Base-by-base conservation (phyloP, 805 yeast genomes). In the Metschnikowia koreensis region DNA sequence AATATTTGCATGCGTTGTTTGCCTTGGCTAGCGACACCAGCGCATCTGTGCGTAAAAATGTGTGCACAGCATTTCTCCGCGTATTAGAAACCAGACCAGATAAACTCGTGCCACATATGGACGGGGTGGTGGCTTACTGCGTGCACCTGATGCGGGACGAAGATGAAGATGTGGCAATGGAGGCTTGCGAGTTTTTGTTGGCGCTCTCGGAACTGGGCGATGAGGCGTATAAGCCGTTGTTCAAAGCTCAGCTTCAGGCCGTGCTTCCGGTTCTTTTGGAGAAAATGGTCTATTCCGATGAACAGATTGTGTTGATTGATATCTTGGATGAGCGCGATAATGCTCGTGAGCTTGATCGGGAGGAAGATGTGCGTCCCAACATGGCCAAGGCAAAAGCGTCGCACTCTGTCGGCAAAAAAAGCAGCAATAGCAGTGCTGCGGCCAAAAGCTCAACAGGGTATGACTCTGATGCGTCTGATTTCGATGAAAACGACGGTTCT, bases 151-250 rank as follows among this genome's bases (percentile, higher is more conserved):
- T 93, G 71, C 79, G 79, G 50, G 81, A 79, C 53, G 41, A 59
- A 13, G 84, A 85, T 55, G 92, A 87, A 58, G 84, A 79, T 49
- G 96, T 90, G 33, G 86, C 96, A 0, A 74, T 92, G 50, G 97
- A 92, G 66, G 97, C 96, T 2, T 90, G 97, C 66, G 98, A 94
- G 70, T 91, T 94, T 60, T 71, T 94, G 53, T 78, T 93, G 41
- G 83, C 88, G 1, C 75, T 93, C 49, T 85, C 90, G 2, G 74
- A 71, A 48, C 54, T 50, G 50, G 51, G 55, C 17, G 56, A 56
- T 22, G 46, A 44, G 39, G 55, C 55, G 6, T 58, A 65, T 38
- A 54, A 55, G 33, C 48, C 56, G 11, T 65, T 81, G 4, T 75
- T 90, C 51, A 69, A 70, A 51, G 84, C 87, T 1, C 81, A 81